Conservation (phyloP, 2,329 filamentous ascomycete species). For the Ophiocordyceps robertsii region DNA sequence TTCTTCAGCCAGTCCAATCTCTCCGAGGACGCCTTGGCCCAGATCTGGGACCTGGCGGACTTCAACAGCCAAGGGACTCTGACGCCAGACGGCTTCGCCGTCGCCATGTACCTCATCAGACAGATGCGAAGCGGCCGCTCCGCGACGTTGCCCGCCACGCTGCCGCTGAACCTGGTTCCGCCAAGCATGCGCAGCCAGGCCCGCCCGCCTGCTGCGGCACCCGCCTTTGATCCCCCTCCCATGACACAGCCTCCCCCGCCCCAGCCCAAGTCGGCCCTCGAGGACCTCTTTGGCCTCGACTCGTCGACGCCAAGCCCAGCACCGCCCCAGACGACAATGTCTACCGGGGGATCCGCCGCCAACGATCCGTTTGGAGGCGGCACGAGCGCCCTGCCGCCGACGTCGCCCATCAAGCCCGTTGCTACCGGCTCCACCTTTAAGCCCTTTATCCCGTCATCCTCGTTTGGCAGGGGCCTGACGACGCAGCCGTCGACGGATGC, state of each 20-base stretch:
- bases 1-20: conserved; percentile 91
- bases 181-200: conserved; percentile 64
- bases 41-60: conserved; percentile 95
- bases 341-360: conserved; percentile 59
- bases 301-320: conserved; percentile 38
- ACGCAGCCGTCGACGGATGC: conserved; percentile 61
- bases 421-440: conserved; percentile 52
- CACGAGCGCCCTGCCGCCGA: conserved; percentile 28
- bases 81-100: conserved; percentile 82
- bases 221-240: conserved; percentile 37
- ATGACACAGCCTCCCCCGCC: conserved; percentile 22
- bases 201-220: conserved; percentile 34
- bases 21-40: conserved; percentile 75
- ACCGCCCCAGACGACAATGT: conserved; percentile 47
- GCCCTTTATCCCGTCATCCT: conserved; percentile 83
- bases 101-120: conserved; percentile 93
- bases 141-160: conserved; percentile 53
- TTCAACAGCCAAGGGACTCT: conserved; percentile 82
- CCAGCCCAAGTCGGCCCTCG: conserved; percentile 67
- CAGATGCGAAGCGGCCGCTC: conserved; percentile 65
- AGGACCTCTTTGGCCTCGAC: conserved; percentile 89
- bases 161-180: conserved; percentile 73
- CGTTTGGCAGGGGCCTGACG: conserved; percentile 75
- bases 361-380: conserved; percentile 51
- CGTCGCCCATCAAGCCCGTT: conserved; percentile 40